Evolutionary conservation across 495 filamentous ascomycete species (phyloP).

Genomic region (Lindgomyces ingoldianus): DNA sequence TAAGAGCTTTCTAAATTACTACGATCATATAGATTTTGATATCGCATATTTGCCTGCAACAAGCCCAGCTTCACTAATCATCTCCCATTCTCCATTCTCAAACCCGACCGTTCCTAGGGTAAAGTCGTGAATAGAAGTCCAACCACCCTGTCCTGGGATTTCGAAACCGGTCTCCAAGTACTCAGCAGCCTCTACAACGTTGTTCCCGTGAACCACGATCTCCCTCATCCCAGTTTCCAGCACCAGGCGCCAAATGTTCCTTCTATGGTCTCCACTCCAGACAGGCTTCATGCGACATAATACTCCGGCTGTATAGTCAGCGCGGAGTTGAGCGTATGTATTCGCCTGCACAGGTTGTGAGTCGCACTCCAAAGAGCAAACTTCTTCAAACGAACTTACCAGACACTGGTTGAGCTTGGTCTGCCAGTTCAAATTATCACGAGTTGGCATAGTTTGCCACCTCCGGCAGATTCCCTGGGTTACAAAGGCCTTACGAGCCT

Average conservation of each 20-base stretch:
- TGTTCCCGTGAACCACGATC: not conserved
- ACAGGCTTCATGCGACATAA: conserved; percentile 13
- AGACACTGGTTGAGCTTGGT: not conserved
- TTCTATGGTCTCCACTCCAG: not conserved
- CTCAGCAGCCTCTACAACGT: not conserved
- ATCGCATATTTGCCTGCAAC: no score
- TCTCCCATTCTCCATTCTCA: conserved; percentile 19
- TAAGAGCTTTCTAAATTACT: not conserved
- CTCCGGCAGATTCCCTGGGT: not conserved
- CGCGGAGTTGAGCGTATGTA: not conserved
- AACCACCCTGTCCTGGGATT: not conserved
- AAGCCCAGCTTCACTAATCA: not conserved
- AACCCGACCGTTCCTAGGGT: not conserved
- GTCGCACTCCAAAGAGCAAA: not conserved
- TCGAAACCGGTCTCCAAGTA: conserved; percentile 9
- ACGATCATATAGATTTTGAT: not conserved
- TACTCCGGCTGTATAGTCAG: not conserved
- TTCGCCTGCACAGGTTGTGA: not conserved
- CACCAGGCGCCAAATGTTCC: conserved; percentile 15
- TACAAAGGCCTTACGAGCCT: not conserved
- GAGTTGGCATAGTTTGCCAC: not conserved
- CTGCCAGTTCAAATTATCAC: conserved; percentile 6
- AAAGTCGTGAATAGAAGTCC: conserved; percentile 3
- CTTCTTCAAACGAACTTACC: not conserved
- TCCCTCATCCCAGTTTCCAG: conserved; percentile 1